A percentile compares a stretch with the other conserved stretches of the same genome.
Conservation (phyloP, 192 early-diverging fungal species). For the Coemansia sp. region DNA sequence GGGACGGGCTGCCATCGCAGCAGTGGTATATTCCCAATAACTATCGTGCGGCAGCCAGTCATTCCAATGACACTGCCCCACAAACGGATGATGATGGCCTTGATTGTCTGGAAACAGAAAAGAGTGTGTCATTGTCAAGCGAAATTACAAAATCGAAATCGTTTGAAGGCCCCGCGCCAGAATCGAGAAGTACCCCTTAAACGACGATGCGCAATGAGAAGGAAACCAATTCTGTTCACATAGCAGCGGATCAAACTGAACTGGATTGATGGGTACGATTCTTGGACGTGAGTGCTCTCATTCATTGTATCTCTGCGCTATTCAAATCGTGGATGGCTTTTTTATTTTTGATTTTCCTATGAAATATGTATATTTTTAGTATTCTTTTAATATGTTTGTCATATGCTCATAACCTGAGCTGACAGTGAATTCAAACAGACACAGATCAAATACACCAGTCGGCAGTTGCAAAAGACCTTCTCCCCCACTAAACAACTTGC, state of each 20-base stretch:
- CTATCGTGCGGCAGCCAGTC: background rate
- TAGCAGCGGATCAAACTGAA: background rate
- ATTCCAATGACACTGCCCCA: background rate
- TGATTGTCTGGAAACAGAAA: background rate
- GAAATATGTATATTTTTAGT: background rate
- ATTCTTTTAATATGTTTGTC: background rate
- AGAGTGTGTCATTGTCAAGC: background rate
- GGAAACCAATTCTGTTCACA: background rate
- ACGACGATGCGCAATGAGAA: background rate
- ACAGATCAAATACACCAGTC: too few species aligned
- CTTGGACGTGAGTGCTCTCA: background rate
- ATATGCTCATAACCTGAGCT: background rate
- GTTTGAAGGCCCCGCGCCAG: background rate
- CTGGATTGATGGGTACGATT: too few species aligned
- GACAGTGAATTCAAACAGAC: background rate
- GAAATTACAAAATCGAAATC: background rate
- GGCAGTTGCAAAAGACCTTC: too few species aligned
- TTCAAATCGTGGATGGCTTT: background rate
- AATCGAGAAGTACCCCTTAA: background rate
- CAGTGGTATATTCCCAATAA: slow-evolving; percentile 43
- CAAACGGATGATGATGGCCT: background rate
- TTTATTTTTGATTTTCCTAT: background rate
- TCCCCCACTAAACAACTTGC: too few species aligned
- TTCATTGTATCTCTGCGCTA: background rate
- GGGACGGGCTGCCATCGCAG: slow-evolving; percentile 36